Percentiles rank a stretch among this genome's conserved stretches.
Evolutionary conservation across 345 rosid genomes (phyloP).

Genomic region (Eucalyptus curtisii): DNA sequence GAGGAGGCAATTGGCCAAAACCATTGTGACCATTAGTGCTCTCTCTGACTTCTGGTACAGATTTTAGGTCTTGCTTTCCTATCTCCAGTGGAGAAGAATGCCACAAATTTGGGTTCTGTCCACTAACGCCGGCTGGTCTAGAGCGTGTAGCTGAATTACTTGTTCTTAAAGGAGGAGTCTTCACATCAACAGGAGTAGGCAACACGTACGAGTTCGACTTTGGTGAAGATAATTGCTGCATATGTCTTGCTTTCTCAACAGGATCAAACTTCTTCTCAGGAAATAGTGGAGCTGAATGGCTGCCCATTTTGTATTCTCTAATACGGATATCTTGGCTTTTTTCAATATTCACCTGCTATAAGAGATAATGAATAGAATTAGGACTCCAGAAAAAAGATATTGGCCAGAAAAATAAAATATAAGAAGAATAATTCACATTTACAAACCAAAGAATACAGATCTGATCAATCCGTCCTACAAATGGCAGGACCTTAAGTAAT

Average conservation of each 20-base stretch:
- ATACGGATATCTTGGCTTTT: constrained; percentile 28
- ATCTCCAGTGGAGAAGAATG: constrained; percentile 91
- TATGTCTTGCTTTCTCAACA: constrained; percentile 45
- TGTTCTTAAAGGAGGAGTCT: constrained; percentile 29
- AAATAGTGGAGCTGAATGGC: constrained; percentile 87
- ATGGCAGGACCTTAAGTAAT: neutral
- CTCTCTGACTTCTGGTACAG: constrained; percentile 14
- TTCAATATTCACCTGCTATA: constrained; percentile 36
- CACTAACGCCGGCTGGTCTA: constrained; percentile 24
- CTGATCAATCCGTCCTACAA: neutral
- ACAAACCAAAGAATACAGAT: neutral
- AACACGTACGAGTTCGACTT: constrained; percentile 57
- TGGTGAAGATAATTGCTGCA: constrained; percentile 20
- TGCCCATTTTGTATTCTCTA: constrained; percentile 39
- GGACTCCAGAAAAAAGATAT: neutral
- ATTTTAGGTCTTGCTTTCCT: constrained; percentile 32
- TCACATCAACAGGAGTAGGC: constrained; percentile 68
- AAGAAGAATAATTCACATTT: neutral
- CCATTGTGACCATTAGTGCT: constrained; percentile 10
- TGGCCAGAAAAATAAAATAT: neutral
- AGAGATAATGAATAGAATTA: neutral
- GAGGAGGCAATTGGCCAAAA: constrained; percentile 47
- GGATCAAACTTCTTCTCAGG: constrained; percentile 59
- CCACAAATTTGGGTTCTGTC: constrained; percentile 36
- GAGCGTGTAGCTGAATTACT: constrained; percentile 17